phyloP scores from a whole-genome alignment of 495 filamentous ascomycete species.

The Chaetomium tenue region DNA sequence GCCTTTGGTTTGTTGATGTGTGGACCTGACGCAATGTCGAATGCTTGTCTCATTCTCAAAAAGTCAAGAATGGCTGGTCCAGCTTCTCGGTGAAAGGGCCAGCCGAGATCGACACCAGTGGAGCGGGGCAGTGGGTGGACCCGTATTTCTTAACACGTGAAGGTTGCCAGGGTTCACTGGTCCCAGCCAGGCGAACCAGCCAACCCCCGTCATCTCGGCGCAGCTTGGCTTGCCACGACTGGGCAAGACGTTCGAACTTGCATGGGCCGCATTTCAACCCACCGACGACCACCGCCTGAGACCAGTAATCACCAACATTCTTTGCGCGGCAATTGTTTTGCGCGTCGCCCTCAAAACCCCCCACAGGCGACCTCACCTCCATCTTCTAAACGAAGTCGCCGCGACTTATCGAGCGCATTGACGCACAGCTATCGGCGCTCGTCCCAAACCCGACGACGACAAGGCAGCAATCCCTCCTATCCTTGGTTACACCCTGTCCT shows the following conservation, averaged over 20 bases:
- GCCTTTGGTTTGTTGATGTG: too few species aligned
- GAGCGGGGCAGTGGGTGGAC: background rate
- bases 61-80: too few species aligned
- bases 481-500: background rate
- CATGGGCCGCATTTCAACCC: background rate
- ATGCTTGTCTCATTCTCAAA: too few species aligned
- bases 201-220: background rate
- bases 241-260: background rate
- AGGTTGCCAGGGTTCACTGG: background rate
- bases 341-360: background rate
- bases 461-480: background rate
- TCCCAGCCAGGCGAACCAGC: background rate
- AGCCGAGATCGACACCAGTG: background rate
- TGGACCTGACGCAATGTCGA: too few species aligned
- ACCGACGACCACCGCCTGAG: background rate
- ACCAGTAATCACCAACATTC: conserved; percentile 4
- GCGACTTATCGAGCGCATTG: background rate
- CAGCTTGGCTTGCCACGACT: background rate
- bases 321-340: background rate
- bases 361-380: background rate
- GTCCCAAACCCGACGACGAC: background rate
- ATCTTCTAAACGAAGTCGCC: background rate
- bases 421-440: background rate
- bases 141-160: background rate
- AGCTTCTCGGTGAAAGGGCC: background rate